Evolutionary conservation across 1,139 yeast genomes (phyloP).

Genomic region (Magnusiomyces sp.): DNA sequence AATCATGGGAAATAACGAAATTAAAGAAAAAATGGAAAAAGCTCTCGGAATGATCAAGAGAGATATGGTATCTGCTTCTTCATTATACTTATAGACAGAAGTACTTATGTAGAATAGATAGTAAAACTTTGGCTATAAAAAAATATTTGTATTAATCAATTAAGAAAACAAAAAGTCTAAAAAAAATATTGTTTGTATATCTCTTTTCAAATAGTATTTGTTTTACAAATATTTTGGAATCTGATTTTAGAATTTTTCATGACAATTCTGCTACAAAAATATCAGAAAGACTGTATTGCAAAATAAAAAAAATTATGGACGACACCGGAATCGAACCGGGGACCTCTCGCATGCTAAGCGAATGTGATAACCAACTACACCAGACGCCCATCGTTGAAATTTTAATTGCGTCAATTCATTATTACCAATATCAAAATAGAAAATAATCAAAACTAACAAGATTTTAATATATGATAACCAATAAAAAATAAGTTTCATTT

Average conservation of each 20-base stretch:
- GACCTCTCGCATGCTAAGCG: slow-evolving; percentile 12
- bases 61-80: slow-evolving; percentile 94
- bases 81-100: slow-evolving; percentile 63
- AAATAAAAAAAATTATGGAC: slow-evolving; percentile 8
- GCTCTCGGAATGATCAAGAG: slow-evolving; percentile 82
- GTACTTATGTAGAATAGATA: neutral
- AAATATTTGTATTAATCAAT: too few species aligned
- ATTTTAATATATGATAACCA: too few species aligned
- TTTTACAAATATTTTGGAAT: too few species aligned
- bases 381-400: slow-evolving; percentile 3
- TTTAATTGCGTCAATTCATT: too few species aligned
- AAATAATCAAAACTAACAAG: too few species aligned
- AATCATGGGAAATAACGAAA: slow-evolving; percentile 80
- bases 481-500: too few species aligned
- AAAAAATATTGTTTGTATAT: too few species aligned
- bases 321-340: slow-evolving; percentile 15
- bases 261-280: too few species aligned
- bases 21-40: slow-evolving; percentile 83
- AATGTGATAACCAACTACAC: slow-evolving; percentile 14
- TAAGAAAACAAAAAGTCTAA: too few species aligned
- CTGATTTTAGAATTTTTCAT: too few species aligned
- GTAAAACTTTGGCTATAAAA: neutral
- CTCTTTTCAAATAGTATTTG: too few species aligned
- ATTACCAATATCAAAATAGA: too few species aligned
- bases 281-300: neutral